phyloP scores from a whole-genome alignment of 768 basidiomycete genomes.

The Leccinum obscurum region DNA sequence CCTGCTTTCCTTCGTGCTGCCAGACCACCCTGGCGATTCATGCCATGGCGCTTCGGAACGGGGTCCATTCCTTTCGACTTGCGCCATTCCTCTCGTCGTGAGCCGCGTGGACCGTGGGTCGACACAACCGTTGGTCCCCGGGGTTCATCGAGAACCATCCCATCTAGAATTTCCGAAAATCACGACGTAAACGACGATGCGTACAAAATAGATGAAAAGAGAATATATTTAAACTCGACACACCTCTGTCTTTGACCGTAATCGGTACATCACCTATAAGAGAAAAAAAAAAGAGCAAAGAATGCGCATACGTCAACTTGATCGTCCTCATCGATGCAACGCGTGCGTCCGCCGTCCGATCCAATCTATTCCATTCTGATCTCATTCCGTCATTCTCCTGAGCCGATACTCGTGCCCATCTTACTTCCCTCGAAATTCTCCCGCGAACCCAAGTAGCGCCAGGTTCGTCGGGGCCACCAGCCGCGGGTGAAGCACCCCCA shows the following conservation, averaged over 20 bases:
- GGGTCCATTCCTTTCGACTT: constrained; percentile 71
- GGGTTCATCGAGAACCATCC: constrained; percentile 53
- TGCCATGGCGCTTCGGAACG: constrained; percentile 48
- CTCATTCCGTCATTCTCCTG: not conserved
- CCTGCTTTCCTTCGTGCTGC: constrained; percentile 68
- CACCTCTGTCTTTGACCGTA: constrained; percentile 21
- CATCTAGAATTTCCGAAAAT: constrained; percentile 33
- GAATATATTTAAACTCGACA: constrained; percentile 4
- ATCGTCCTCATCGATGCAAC: not conserved
- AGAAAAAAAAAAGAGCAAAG: not conserved
- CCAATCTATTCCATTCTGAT: not conserved
- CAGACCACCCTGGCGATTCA: constrained; percentile 67
- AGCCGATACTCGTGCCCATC: not conserved
- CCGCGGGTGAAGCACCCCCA: constrained; percentile 58
- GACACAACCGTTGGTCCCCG: constrained; percentile 51
- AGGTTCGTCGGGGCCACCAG: constrained; percentile 38
- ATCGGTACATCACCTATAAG: constrained; percentile 20
- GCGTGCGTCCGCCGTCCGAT: not conserved
- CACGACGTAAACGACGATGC: constrained; percentile 10
- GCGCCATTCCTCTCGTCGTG: constrained; percentile 82
- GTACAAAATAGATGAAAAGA: not conserved
- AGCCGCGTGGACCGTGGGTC: constrained; percentile 78
- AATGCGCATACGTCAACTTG: constrained; percentile 14
- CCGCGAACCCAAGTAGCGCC: constrained; percentile 31
- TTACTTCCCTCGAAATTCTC: not conserved